Percentiles rank a stretch among this genome's conserved stretches.
Evolutionary conservation across 2,329 filamentous ascomycete genomes (phyloP).

Genomic region (Colletotrichum endophyticum): DNA sequence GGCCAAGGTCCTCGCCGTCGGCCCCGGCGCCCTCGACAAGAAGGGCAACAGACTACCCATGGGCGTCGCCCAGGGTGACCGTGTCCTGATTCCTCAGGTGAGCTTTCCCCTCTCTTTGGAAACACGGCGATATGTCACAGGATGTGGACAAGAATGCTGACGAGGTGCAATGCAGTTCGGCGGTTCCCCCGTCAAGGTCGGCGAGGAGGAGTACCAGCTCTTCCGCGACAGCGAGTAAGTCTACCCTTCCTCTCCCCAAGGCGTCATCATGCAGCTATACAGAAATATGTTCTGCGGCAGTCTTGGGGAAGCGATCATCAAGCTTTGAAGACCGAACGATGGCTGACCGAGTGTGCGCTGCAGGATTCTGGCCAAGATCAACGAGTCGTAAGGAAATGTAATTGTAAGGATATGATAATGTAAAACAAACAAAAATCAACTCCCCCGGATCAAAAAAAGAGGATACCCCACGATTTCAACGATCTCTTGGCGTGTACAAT

Average conservation of each 20-base stretch:
- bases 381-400: slow-evolving; percentile 63
- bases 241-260: not conserved
- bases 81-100: slow-evolving; percentile 94
- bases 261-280: not conserved
- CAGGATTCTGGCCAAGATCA: slow-evolving; percentile 98
- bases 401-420: not conserved
- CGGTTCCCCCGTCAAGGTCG: slow-evolving; percentile 94
- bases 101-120: not conserved
- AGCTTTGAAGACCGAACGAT: not conserved
- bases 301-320: not conserved
- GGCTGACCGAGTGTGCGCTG: not conserved
- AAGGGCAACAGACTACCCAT: slow-evolving; percentile 87
- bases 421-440: not conserved
- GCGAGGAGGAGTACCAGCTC: slow-evolving; percentile 93
- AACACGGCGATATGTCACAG: not conserved
- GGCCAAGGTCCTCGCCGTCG: slow-evolving; percentile 93
- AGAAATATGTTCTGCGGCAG: not conserved
- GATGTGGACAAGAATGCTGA: not conserved
- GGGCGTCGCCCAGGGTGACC: slow-evolving; percentile 84
- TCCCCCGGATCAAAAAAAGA: slow-evolving; percentile 26
- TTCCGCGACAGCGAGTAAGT: slow-evolving; percentile 99
- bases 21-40: slow-evolving; percentile 85
- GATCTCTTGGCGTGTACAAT: slow-evolving; percentile 26
- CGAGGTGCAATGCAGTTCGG: slow-evolving; percentile 69
- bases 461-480: slow-evolving; percentile 22